phyloP scores from a whole-genome alignment of 2,329 filamentous ascomycete genomes.

The Corinectria fuckeliana region DNA sequence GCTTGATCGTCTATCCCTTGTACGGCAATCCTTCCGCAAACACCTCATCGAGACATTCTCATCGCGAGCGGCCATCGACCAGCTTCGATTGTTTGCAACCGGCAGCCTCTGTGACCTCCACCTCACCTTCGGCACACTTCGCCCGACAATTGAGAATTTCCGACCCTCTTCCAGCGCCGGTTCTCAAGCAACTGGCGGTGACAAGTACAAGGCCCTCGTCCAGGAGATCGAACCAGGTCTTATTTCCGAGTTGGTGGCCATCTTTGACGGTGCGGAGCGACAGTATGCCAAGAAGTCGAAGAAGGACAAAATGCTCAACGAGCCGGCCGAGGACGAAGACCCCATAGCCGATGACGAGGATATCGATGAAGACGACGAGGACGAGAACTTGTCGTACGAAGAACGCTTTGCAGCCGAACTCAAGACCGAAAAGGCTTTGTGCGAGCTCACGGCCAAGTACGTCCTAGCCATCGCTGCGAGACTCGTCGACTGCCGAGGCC shows the following conservation, averaged over 20 bases:
- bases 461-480: slow-evolving; percentile 80
- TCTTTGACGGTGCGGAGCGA: slow-evolving; percentile 80
- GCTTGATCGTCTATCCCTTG: slow-evolving; percentile 64
- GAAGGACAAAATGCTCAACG: slow-evolving; percentile 62
- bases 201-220: slow-evolving; percentile 56
- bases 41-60: slow-evolving; percentile 73
- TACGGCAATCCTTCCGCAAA: slow-evolving; percentile 63
- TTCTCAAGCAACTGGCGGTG: slow-evolving; percentile 30
- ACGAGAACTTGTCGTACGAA: slow-evolving; percentile 60
- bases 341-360: slow-evolving; percentile 69
- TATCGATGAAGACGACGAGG: slow-evolving; percentile 59
- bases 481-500: slow-evolving; percentile 71
- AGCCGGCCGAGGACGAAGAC: slow-evolving; percentile 75
- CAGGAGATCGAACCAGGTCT: slow-evolving; percentile 70
- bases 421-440: slow-evolving; percentile 83
- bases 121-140: slow-evolving; percentile 77
- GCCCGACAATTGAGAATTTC: slow-evolving; percentile 57
- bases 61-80: slow-evolving; percentile 73
- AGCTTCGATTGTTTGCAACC: slow-evolving; percentile 77
- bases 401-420: slow-evolving; percentile 70
- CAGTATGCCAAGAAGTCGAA: slow-evolving; percentile 74
- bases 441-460: slow-evolving; percentile 83
- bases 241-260: slow-evolving; percentile 73
- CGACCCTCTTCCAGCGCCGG: slow-evolving; percentile 36
- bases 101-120: slow-evolving; percentile 83